Percentiles rank a stretch among this genome's conserved stretches.
Evolutionary conservation across 2,329 filamentous ascomycete genomes (phyloP).

Genomic region (Aspergillus luchuensis): DNA sequence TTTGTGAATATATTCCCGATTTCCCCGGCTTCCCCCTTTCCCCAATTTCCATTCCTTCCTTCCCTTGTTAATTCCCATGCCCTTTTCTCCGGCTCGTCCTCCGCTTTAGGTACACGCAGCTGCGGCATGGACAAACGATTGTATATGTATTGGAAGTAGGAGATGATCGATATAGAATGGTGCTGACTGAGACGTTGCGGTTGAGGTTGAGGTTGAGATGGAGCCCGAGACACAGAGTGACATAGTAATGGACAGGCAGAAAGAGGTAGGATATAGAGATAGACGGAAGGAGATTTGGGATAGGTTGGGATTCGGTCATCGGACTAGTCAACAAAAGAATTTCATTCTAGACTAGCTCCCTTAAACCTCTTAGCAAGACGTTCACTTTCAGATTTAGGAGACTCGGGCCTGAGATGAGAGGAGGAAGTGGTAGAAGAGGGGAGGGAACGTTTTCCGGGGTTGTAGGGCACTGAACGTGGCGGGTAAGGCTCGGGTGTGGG

Average conservation of each 20-base stretch:
- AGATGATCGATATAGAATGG: too few species aligned
- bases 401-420: conserved; percentile 30
- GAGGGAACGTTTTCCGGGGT: conserved; percentile 38
- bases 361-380: conserved; percentile 67
- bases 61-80: too few species aligned
- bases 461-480: conserved; percentile 30
- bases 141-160: too few species aligned
- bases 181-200: background rate
- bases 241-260: background rate
- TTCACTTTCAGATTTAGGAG: conserved; percentile 55
- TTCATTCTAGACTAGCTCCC: conserved; percentile 59
- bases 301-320: background rate
- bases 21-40: too few species aligned
- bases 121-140: too few species aligned
- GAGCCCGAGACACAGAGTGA: background rate
- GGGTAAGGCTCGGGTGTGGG: conserved; percentile 40
- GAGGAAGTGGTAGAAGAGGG: conserved; percentile 22
- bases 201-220: background rate
- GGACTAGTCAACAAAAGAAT: conserved; percentile 10
- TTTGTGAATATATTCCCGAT: too few species aligned
- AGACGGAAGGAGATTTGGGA: conserved; percentile 4
- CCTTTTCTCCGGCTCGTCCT: too few species aligned
- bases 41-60: too few species aligned
- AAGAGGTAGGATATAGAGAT: background rate
- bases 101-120: too few species aligned